These are phyloP conservation scores for Candida pseudofarinosa DNA, from an alignment of 805 yeast genomes.

Conservation along the genomic window DNA sequence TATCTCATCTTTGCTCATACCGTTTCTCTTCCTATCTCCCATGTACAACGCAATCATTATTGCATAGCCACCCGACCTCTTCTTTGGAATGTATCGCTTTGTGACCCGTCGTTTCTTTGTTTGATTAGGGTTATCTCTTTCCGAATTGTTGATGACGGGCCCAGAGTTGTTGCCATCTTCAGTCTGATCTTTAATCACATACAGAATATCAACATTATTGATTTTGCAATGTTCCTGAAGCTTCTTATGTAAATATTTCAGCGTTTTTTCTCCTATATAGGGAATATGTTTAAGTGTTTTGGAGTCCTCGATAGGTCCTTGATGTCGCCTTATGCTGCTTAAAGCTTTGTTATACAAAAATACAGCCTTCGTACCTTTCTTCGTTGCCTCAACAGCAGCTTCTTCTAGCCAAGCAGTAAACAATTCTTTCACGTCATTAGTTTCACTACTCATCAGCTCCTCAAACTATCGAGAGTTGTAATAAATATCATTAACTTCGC, in stretches of 20 bases:
- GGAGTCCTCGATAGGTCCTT: constrained; percentile 49
- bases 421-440: constrained; percentile 43
- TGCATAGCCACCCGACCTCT: constrained; percentile 82
- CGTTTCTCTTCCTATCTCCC: constrained; percentile 45
- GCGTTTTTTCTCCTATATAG: constrained; percentile 70
- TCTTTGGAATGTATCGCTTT: constrained; percentile 60
- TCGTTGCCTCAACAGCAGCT: constrained; percentile 41
- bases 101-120: constrained; percentile 18
- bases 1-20: constrained; percentile 62
- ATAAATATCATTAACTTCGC: background rate
- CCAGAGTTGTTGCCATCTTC: constrained; percentile 5
- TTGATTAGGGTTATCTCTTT: constrained; percentile 5
- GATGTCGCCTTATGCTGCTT: constrained; percentile 44
- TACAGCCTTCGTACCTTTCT: constrained; percentile 49
- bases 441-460: background rate
- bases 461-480: background rate
- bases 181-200: constrained; percentile 14
- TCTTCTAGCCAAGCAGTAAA: constrained; percentile 59
- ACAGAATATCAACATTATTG: constrained; percentile 46
- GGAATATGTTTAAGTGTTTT: constrained; percentile 55
- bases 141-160: background rate
- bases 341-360: constrained; percentile 54
- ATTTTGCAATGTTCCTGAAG: constrained; percentile 54
- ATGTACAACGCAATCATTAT: constrained; percentile 58
- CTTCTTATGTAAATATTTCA: constrained; percentile 44